Conservation (phyloP, 164 flowering plant genomes). For the Akebia trifoliata region DNA sequence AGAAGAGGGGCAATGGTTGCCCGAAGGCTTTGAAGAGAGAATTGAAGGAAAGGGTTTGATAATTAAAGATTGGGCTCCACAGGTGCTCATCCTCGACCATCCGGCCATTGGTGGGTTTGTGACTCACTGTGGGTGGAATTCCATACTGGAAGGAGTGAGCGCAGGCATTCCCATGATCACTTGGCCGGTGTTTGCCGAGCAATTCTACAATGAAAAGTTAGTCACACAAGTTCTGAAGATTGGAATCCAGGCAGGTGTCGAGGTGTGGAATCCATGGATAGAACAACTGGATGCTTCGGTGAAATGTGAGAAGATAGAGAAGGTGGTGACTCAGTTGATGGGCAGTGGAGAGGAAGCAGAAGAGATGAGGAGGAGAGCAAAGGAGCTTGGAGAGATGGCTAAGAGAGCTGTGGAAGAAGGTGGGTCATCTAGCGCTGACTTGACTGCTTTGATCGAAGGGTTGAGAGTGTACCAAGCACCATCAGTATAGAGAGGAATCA, state of each 20-base stretch:
- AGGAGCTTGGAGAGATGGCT: slow-evolving; percentile 7
- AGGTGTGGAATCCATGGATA: background rate
- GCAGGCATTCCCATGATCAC: slow-evolving; percentile 22
- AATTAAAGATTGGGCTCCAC: slow-evolving; percentile 29
- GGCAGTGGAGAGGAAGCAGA: slow-evolving; percentile 10
- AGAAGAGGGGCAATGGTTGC: slow-evolving; percentile 9
- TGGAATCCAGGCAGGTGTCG: slow-evolving; percentile 5
- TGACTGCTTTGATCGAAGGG: slow-evolving; percentile 10
- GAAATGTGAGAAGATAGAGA: slow-evolving; percentile 7
- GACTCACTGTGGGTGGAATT: slow-evolving; percentile 34
- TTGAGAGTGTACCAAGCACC: background rate
- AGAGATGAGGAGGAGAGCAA: slow-evolving; percentile 11
- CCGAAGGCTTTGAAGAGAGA: slow-evolving; percentile 19
- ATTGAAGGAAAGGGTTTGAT: slow-evolving; percentile 17
- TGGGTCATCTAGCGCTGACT: slow-evolving; percentile 10
- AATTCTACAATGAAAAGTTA: slow-evolving; percentile 19
- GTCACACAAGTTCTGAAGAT: slow-evolving; percentile 10
- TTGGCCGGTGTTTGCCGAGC: slow-evolving; percentile 21
- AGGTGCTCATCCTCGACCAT: slow-evolving; percentile 21
- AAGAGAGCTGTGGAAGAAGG: slow-evolving; percentile 20
- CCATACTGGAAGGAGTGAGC: slow-evolving; percentile 19
- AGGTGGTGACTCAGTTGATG: slow-evolving; percentile 9
- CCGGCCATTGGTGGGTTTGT: slow-evolving; percentile 25
- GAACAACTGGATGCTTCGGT: background rate
- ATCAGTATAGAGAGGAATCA: too few species aligned